Evolutionary conservation across 495 filamentous ascomycete genomes (phyloP).

Genomic region (Penicillium parvum): DNA sequence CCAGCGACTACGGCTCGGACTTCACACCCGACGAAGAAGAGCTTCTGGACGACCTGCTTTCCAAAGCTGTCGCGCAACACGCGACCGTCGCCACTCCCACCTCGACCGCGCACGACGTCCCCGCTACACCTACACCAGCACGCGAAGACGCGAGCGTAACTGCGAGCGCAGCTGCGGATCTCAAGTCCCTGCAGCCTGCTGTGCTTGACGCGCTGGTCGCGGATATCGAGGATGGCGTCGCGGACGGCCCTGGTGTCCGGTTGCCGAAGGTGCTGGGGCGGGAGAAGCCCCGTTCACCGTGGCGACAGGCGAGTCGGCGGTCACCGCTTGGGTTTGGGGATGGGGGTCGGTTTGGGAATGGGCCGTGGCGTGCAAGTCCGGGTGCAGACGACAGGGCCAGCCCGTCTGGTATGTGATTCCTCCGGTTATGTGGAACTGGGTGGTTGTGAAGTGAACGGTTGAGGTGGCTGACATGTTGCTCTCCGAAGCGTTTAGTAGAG

Average conservation of each 20-base stretch:
- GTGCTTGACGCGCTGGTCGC: slow-evolving; percentile 10
- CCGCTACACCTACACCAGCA: slow-evolving; percentile 3
- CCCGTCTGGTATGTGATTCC: slow-evolving; percentile 32
- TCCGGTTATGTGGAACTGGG: background rate
- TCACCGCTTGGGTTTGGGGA: slow-evolving; percentile 2
- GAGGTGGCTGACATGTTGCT: slow-evolving; percentile 49
- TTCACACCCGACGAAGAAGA: slow-evolving; percentile 60
- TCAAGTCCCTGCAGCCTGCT: slow-evolving; percentile 10
- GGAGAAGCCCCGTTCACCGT: slow-evolving; percentile 33
- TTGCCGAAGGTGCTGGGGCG: slow-evolving; percentile 41
- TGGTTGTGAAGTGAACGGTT: background rate
- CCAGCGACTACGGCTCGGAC: slow-evolving; percentile 66
- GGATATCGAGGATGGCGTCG: slow-evolving; percentile 40
- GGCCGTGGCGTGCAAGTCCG: slow-evolving; percentile 19
- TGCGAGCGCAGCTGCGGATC: slow-evolving; percentile 3
- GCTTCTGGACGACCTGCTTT: slow-evolving; percentile 45
- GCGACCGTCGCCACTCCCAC: slow-evolving; percentile 18
- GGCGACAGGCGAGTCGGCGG: slow-evolving; percentile 27
- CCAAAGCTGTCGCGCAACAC: slow-evolving; percentile 28
- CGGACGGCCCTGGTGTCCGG: slow-evolving; percentile 23
- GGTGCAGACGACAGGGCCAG: slow-evolving; percentile 26
- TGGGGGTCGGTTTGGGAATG: slow-evolving; percentile 6
- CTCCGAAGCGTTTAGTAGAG: slow-evolving; percentile 62
- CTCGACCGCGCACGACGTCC: slow-evolving; percentile 13
- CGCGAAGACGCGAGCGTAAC: slow-evolving; percentile 7